Evolutionary conservation across 345 rosid genomes (phyloP), one percentile per base, ranked within the genome.

Genomic region (Heritiera littoralis): DNA sequence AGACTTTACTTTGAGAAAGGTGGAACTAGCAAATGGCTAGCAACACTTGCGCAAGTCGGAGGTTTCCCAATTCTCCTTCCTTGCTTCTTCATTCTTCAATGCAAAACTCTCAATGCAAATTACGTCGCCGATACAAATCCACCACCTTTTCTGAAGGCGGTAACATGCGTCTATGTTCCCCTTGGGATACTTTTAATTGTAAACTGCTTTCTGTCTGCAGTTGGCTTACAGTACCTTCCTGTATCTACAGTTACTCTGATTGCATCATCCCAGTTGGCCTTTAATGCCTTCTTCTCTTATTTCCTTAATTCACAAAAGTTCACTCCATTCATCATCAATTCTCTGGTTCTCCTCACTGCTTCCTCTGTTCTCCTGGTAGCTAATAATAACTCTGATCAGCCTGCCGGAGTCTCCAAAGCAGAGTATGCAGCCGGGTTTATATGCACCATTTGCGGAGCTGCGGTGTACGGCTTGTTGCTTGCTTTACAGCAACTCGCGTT

Each of bases 61-160:
- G 93, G 93, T 43, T 88, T 91, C 81, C 88, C 88, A 1, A 70
- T 87, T 77, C 87, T 89, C 58, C 59, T 91, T 67, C 92, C 90
- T 43, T 84, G 48, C 58, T 87, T 83, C 28, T 80, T 70, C 78
- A 51, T 86, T 48, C 56, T 86, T 12, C n/a, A 3, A 35, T 46
- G 20, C 40, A 30, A 11, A 38, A n/a, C 13, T 23, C 15, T 56
- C 40, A 41, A 69, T 13, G 13, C 74, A 56, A 40, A 64, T 45
- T 0, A 55, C 1, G 40, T 5, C 13, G 2, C 0, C 6, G 38
- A 64, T 7, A 3, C 40, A 23, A 35, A 23, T 30, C 38, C 18
- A 32, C 45, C 69, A 35, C 35, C 18, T 35, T 35, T 65, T 17
- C 46, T 65, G 15, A 40, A 40, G 43, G 6, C 0, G 43, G 43